A percentile compares a stretch with the other conserved stretches of the same genome.
Conservation (phyloP, 2,329 filamentous ascomycete genomes). For the Aspergillus versicolor region DNA sequence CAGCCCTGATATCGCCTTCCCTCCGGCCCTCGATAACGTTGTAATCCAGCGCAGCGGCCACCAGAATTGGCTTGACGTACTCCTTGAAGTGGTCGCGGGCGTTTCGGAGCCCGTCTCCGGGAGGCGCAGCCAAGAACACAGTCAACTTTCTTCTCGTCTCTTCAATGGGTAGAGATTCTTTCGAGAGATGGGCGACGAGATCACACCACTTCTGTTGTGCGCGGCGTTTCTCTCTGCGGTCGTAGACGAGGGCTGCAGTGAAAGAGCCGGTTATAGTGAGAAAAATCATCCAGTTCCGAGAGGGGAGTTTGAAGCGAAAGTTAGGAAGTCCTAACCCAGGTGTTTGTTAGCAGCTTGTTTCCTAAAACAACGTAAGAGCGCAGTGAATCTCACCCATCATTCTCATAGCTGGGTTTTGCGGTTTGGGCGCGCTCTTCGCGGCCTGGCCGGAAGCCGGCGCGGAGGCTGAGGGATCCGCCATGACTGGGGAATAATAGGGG, state of each 20-base stretch:
- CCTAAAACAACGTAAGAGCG: not conserved
- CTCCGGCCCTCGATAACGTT: constrained; percentile 89
- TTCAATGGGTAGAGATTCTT: constrained; percentile 69
- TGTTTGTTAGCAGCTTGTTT: not conserved
- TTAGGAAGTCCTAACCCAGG: constrained; percentile 68
- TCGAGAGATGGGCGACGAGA: constrained; percentile 78
- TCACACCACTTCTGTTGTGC: constrained; percentile 84
- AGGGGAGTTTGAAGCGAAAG: constrained; percentile 80
- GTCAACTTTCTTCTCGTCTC: constrained; percentile 81
- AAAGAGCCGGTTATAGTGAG: constrained; percentile 75
- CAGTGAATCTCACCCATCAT: constrained; percentile 22
- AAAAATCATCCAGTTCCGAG: constrained; percentile 98
- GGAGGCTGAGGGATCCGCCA: constrained; percentile 9
- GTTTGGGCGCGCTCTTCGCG: constrained; percentile 18
- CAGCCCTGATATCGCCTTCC: constrained; percentile 88
- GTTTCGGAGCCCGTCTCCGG: constrained; percentile 76
- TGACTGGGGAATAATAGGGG: not conserved
- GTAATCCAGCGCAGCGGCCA: constrained; percentile 89
- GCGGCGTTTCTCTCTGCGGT: constrained; percentile 83
- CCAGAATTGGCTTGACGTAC: constrained; percentile 90
- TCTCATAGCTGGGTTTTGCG: constrained; percentile 22
- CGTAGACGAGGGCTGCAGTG: constrained; percentile 80
- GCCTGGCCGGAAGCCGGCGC: constrained; percentile 5
- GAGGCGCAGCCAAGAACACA: constrained; percentile 80
- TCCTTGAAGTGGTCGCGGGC: constrained; percentile 96